Evolutionary conservation across 78 protist genomes (phyloP).

Genomic region (Dictyostelium firmibasis): DNA sequence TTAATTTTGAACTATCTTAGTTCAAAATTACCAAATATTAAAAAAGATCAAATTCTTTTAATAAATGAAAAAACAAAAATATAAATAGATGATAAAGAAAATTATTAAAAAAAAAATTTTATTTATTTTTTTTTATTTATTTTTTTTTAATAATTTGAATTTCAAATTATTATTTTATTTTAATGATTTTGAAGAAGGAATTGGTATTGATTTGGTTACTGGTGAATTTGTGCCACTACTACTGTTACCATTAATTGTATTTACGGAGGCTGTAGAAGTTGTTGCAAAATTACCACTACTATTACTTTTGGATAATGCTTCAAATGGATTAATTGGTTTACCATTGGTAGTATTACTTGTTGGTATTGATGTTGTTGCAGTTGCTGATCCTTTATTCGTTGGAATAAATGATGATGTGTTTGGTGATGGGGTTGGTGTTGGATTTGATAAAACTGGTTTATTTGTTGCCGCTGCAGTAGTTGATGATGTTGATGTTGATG

Average conservation of each 20-base stretch:
- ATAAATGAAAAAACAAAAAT: background rate
- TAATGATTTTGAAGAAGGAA: conserved; percentile 4
- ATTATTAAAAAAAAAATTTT: too few relatives aligned
- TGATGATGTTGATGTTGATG: background rate
- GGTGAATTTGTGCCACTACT: background rate
- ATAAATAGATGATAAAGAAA: too few relatives aligned
- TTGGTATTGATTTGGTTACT: background rate
- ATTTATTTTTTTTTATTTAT: background rate
- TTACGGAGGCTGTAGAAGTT: background rate
- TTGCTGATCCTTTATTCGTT: background rate
- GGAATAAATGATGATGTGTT: background rate
- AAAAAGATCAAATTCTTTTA: background rate
- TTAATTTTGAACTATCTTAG: background rate
- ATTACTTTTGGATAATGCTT: background rate
- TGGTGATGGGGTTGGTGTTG: conserved; percentile 1
- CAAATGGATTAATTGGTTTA: background rate
- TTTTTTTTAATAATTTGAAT: background rate
- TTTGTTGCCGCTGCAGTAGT: background rate
- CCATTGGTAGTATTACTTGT: background rate
- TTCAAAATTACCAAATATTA: background rate
- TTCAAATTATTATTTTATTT: background rate
- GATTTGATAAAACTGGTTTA: background rate
- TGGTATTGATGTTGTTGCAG: background rate
- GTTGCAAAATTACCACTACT: background rate
- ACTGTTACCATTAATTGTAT: background rate